Conservation (phyloP, 139 green algal species). For the Gonium pectorale region DNA sequence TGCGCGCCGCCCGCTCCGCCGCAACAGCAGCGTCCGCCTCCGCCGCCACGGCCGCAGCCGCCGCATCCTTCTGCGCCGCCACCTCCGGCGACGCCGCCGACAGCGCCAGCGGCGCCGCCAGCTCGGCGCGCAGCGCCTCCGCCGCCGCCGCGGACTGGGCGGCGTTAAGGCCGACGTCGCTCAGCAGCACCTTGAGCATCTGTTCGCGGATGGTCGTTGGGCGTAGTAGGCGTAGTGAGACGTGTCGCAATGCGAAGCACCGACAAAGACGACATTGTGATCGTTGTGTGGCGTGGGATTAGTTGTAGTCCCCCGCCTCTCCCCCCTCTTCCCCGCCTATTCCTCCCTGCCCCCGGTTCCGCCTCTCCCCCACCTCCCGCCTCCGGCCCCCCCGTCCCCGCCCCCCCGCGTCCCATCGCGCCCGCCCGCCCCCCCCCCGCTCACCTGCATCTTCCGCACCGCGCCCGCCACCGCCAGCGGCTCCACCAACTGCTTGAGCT, state of each 20-base stretch:
- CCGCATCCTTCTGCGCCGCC: conserved; percentile 26
- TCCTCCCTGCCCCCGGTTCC: too few species aligned
- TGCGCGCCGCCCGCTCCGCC: conserved; percentile 12
- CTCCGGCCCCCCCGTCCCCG: neutral
- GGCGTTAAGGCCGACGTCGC: conserved; percentile 17
- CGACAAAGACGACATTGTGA: too few species aligned
- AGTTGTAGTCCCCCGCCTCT: too few species aligned
- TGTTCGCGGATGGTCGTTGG: too few species aligned
- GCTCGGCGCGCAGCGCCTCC: neutral
- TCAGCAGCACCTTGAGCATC: conserved; percentile 19
- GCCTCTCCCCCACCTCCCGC: neutral
- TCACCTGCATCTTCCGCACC: conserved; percentile 26
- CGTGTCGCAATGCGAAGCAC: too few species aligned
- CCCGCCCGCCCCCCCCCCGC: neutral
- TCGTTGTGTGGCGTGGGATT: too few species aligned
- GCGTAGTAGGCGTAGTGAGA: too few species aligned
- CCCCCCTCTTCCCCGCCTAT: too few species aligned
- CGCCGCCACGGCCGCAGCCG: conserved; percentile 4
- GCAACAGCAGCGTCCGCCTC: conserved; percentile 27
- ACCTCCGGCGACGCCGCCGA: neutral
- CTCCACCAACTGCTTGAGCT: conserved; percentile 27
- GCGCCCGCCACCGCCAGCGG: conserved; percentile 32
- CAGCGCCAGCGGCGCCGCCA: neutral
- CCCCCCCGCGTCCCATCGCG: too few species aligned
- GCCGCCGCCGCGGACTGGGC: neutral